phyloP scores from a whole-genome alignment of 495 filamentous ascomycete genomes.

The Halenospora varia region DNA sequence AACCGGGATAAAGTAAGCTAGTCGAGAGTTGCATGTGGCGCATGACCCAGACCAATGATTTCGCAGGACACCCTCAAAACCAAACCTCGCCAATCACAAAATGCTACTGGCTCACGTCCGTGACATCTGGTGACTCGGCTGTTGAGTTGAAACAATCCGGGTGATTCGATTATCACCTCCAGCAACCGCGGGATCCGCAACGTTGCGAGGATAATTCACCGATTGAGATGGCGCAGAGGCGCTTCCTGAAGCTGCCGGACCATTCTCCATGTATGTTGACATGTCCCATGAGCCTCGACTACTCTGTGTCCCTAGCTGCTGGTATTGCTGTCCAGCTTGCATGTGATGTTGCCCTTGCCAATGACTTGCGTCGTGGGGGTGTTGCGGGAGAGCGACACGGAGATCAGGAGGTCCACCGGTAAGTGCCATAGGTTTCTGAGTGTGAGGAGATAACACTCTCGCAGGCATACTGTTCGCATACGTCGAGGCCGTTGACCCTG shows the following conservation, averaged over 20 bases:
- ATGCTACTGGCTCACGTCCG: slow-evolving; percentile 7
- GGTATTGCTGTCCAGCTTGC: slow-evolving; percentile 8
- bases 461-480: slow-evolving; percentile 16
- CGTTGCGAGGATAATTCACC: slow-evolving; percentile 9
- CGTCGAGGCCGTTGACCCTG: slow-evolving; percentile 19
- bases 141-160: slow-evolving; percentile 6
- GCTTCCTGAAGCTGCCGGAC: slow-evolving; percentile 16
- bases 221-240: slow-evolving; percentile 10
- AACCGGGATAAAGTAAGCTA: background rate
- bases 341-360: slow-evolving; percentile 18
- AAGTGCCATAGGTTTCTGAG: slow-evolving; percentile 13
- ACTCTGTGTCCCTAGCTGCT: slow-evolving; percentile 4
- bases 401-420: slow-evolving; percentile 23
- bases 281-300: slow-evolving; percentile 22
- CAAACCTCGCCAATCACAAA: slow-evolving; percentile 11
- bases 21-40: background rate
- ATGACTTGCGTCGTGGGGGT: slow-evolving; percentile 18
- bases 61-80: slow-evolving; percentile 18
- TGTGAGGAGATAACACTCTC: slow-evolving; percentile 22
- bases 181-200: slow-evolving; percentile 2
- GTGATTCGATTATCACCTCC: slow-evolving; percentile 11
- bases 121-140: slow-evolving; percentile 21
- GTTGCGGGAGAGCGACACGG: slow-evolving; percentile 17
- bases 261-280: slow-evolving; percentile 9
- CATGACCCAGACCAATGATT: slow-evolving; percentile 18